Base-by-base conservation (phyloP, 208 protist genomes). In the Wallacemonas sp. region DNA sequence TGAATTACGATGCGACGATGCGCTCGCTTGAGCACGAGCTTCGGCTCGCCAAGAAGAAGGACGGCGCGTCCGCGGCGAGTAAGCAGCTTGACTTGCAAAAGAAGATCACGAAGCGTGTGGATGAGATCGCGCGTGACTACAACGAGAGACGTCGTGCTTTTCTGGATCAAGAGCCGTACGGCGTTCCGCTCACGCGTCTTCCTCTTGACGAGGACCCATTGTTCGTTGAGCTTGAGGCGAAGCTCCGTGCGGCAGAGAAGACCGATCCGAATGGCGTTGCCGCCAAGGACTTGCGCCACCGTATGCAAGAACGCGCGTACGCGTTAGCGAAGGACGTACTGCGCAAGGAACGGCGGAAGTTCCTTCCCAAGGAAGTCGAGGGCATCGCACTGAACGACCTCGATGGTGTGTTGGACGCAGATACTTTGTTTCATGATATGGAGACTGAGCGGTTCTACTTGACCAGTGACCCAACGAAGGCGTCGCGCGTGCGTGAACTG, bases 141-240 rank as follows among this genome's bases (percentile, higher is more conserved):
- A 45, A 70, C 39, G 17, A 17, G 2, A 58, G 49, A 33, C 62
- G 60, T 6, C 66, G 68, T 21, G 39, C 56, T 1, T 78, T 77
- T 65, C 66, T 86, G 22, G 47, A 68, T 56, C 69, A 55, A 27
- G 58, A 80, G 33, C 75, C 76, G 9, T 12, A 62, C 11, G 80
- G 80, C 26, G 55, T 87, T 26, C 77, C 76, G 24, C 38, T 87
- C 12, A 36, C 60, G 26, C 61, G 75, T 17, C 15, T 90, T 0
- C 66, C 59, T 2, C 66, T 89, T 1, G 66, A 85, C 36, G 62
- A 70, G 2, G 79, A 89, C 46, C 38, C 68, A 0, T 2, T 42
- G 14, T 88, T 84, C 49, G 5, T 47, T 2, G 66, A 45, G 5
- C 27, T 75, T 34, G 69, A 78, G 70, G 33, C 61, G 8, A 11